phyloP scores from a whole-genome alignment of 768 basidiomycete genomes.

The Suillus placidus region DNA sequence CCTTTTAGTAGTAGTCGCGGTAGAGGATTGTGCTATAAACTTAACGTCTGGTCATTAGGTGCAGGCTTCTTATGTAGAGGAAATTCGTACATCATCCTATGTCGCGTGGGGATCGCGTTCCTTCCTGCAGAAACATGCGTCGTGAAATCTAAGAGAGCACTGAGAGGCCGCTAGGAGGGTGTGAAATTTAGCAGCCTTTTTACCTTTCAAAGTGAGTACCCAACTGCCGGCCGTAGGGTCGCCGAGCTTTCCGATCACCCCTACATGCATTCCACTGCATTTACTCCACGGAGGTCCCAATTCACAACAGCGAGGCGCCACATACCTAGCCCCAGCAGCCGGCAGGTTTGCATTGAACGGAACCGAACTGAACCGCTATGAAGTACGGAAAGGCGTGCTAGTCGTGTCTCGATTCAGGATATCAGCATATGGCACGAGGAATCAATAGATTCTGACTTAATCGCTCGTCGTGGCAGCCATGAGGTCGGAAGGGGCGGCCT shows the following conservation, averaged over 20 bases:
- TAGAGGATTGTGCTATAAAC: not conserved
- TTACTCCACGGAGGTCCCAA: not conserved
- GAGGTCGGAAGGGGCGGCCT: conserved; percentile 11
- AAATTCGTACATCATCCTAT: conserved; percentile 32
- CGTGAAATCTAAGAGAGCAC: conserved; percentile 12
- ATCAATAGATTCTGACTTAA: conserved; percentile 4
- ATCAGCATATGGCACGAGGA: conserved; percentile 1
- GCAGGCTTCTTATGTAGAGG: conserved; percentile 32
- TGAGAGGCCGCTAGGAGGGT: conserved; percentile 8
- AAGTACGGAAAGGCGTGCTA: conserved; percentile 5
- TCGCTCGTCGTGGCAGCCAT: conserved; percentile 9
- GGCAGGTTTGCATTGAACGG: not conserved
- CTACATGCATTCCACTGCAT: not conserved
- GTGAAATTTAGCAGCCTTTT: conserved; percentile 11
- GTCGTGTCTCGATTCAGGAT: conserved; percentile 4
- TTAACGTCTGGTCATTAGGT: conserved; percentile 6
- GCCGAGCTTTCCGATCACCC: conserved; percentile 10
- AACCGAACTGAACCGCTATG: conserved; percentile 7
- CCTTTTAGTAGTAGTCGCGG: not conserved
- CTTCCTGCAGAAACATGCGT: conserved; percentile 31
- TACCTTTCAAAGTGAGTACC: conserved; percentile 17
- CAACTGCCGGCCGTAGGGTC: conserved; percentile 13
- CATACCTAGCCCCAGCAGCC: not conserved
- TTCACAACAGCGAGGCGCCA: conserved; percentile 1
- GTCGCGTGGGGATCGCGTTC: conserved; percentile 44